phyloP scores from a whole-genome alignment of 345 rosid genomes.

The Nasturtium officinale region DNA sequence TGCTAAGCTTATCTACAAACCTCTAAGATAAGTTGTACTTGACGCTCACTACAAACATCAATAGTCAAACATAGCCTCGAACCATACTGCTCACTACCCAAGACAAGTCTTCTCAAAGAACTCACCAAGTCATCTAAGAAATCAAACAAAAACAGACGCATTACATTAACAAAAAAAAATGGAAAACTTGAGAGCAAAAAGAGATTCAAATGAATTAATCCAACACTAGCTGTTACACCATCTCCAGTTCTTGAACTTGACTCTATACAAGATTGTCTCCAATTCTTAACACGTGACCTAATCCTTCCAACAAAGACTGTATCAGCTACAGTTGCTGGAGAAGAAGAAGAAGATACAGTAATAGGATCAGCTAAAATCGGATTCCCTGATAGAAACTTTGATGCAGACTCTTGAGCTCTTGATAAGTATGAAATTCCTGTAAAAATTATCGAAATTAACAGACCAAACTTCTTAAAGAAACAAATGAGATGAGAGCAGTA shows the following conservation, averaged over 20 bases:
- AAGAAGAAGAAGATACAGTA: slow-evolving; percentile 50
- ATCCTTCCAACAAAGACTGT: slow-evolving; percentile 65
- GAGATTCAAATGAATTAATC: slow-evolving; percentile 19
- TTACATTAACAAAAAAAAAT: neutral
- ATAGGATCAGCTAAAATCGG: slow-evolving; percentile 46
- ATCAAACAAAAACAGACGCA: slow-evolving; percentile 21
- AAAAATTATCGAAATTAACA: slow-evolving; percentile 13
- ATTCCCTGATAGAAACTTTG: slow-evolving; percentile 59
- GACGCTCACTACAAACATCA: slow-evolving; percentile 87
- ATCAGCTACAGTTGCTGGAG: slow-evolving; percentile 67
- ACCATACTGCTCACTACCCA: slow-evolving; percentile 58
- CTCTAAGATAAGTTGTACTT: slow-evolving; percentile 69
- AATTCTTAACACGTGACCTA: slow-evolving; percentile 65
- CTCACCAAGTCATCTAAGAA: slow-evolving; percentile 61
- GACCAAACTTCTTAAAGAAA: slow-evolving; percentile 9
- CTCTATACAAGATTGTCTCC: slow-evolving; percentile 60
- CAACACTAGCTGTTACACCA: slow-evolving; percentile 55
- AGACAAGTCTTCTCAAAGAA: slow-evolving; percentile 61
- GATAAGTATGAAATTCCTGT: slow-evolving; percentile 88
- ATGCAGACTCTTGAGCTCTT: slow-evolving; percentile 74
- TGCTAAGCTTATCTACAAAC: slow-evolving; percentile 43
- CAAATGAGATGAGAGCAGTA: neutral
- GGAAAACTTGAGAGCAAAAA: neutral
- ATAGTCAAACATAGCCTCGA: slow-evolving; percentile 77
- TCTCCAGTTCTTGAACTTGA: slow-evolving; percentile 45